Evolutionary conservation across 257 asterid genomes (phyloP), one percentile per base, ranked within the genome.

Genomic region (Solanum pimpinellifolium): DNA sequence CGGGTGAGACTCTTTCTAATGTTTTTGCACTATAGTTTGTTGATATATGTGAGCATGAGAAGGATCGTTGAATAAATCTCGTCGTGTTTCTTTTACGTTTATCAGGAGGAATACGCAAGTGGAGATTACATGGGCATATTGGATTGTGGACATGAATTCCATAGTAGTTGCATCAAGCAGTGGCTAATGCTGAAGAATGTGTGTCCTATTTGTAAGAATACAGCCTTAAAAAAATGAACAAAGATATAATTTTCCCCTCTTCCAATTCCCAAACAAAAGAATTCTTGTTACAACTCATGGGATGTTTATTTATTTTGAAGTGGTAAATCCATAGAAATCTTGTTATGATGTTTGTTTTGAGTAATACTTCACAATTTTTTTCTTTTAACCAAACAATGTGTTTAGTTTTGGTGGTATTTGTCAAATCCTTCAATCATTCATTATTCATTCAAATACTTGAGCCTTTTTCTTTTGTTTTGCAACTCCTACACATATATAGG

Each of bases 141-240:
- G 93, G 93, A 93, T 20, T 96, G 99, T 60, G 95, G 95, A 80
- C 98, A 96, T 35, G 98, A 95, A 88, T 95, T 96, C 87, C 98
- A 96, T 76, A 89, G 93, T 8, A 52, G 83, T 49, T 96, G 99
- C 95, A 89, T 96, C 90, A 94, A 92, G 75, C 97, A 95, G 91
- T 96, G 99, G 99, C 89, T 96, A 27, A 88, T 85, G n/a, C 65
- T 93, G 90, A 96, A 96, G 95, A 96, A 96, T 89, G 89, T 93
- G 10, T 96, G 98, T 82, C 99, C 99, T 83, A 92, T 96, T 88
- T 96, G 99, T 86, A 96, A 96, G 92, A 94, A 33, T 82, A 91
- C 95, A 20, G 99, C 92, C 68, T 88, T 96, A 92, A 88, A 90
- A 56, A 90, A 90, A 47, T 90, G 91, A 91, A 25, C n/a, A n/a